Evolutionary conservation across 2,329 filamentous ascomycete genomes (phyloP).

Genomic region (Thelonectria olida): DNA sequence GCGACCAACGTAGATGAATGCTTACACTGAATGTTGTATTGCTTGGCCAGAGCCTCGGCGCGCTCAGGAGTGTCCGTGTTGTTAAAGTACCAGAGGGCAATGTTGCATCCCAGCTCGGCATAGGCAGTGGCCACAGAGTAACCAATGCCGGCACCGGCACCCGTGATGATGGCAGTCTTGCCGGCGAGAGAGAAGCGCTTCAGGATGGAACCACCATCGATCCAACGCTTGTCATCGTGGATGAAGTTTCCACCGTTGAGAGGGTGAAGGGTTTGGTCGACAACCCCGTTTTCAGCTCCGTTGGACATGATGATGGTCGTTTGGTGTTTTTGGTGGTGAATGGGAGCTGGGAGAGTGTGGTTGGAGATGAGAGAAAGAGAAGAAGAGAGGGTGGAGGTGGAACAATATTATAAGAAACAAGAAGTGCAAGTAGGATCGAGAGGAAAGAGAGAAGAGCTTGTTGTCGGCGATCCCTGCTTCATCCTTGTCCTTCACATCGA

Average conservation of each 20-base stretch:
- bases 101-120: conserved; percentile 73
- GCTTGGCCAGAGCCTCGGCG: conserved; percentile 67
- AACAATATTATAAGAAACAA: not conserved
- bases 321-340: not conserved
- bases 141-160: conserved; percentile 71
- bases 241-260: conserved; percentile 39
- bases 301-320: not conserved
- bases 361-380: not conserved
- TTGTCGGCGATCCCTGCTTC: not conserved
- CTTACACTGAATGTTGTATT: conserved; percentile 71
- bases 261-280: conserved; percentile 26
- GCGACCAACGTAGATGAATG: too few relatives aligned
- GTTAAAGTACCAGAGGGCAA: conserved; percentile 74
- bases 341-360: not conserved
- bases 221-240: conserved; percentile 31
- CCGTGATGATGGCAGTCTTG: conserved; percentile 73
- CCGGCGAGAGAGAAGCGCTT: conserved; percentile 69
- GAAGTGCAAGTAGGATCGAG: not conserved
- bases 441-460: not conserved
- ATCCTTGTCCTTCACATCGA: not conserved
- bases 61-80: conserved; percentile 68
- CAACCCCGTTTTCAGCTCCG: not conserved
- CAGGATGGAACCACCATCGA: conserved; percentile 37
- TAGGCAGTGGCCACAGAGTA: conserved; percentile 68
- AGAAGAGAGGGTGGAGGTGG: not conserved